Evolutionary conservation across 2,329 filamentous ascomycete genomes (phyloP).

Genomic region (Chaetomium sp.): DNA sequence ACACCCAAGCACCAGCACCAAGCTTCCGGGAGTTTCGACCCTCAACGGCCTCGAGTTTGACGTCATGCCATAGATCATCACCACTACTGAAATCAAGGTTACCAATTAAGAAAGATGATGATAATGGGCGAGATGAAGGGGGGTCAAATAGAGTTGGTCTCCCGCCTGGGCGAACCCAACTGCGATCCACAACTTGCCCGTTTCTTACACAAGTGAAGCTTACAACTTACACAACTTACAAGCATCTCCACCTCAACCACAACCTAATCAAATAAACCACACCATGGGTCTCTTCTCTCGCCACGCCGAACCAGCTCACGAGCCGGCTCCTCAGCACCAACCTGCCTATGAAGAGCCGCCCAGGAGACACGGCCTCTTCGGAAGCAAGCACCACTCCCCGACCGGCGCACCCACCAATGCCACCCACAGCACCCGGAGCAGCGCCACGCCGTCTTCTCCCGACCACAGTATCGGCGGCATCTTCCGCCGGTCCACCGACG

Average conservation of each 20-base stretch:
- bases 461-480: slow-evolving; percentile 31
- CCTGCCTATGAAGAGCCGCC: slow-evolving; percentile 34
- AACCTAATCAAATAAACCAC: not conserved
- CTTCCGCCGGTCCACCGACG: slow-evolving; percentile 37
- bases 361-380: slow-evolving; percentile 25
- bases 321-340: slow-evolving; percentile 31
- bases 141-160: slow-evolving; percentile 27
- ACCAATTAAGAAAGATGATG: slow-evolving; percentile 10
- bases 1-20: slow-evolving; percentile 3
- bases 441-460: slow-evolving; percentile 27
- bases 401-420: slow-evolving; percentile 31
- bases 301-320: slow-evolving; percentile 38
- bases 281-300: slow-evolving; percentile 44
- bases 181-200: not conserved
- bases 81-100: slow-evolving; percentile 30
- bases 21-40: not conserved
- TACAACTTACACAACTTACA: not conserved
- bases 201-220: too few species aligned
- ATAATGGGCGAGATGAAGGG: not conserved
- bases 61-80: slow-evolving; percentile 34
- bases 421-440: slow-evolving; percentile 35
- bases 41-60: slow-evolving; percentile 28
- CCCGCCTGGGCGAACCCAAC: not conserved
- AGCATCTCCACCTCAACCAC: not conserved
- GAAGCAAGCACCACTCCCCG: slow-evolving; percentile 34